Percentiles rank a stretch among this genome's conserved stretches.
These are phyloP conservation scores for Scheffersomyces spartinae DNA, from an alignment of 805 yeast genomes.

Conservation along the genomic window DNA sequence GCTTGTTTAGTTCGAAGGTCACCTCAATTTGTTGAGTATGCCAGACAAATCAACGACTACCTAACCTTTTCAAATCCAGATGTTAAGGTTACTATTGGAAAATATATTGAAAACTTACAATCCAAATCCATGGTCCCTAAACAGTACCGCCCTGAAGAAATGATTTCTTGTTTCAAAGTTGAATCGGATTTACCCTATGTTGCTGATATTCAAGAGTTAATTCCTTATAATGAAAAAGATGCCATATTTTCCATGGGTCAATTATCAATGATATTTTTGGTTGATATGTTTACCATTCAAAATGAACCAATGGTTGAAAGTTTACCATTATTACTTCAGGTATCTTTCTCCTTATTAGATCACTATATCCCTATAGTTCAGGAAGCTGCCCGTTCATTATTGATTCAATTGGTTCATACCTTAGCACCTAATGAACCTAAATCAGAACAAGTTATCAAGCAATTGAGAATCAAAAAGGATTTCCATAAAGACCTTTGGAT, in stretches of 20 bases:
- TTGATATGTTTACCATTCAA: conserved; percentile 63
- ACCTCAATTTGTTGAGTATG: conserved; percentile 62
- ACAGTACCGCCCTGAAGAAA: conserved; percentile 9
- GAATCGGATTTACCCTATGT: conserved; percentile 51
- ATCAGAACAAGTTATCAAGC: conserved; percentile 43
- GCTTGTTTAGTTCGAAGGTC: conserved; percentile 62
- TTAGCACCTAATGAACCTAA: conserved; percentile 44
- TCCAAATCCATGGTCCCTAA: conserved; percentile 89
- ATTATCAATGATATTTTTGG: conserved; percentile 71
- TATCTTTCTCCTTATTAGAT: conserved; percentile 70
- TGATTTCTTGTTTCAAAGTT: conserved; percentile 14
- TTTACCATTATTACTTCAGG: conserved; percentile 67
- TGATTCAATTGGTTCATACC: conserved; percentile 62
- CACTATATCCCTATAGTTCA: conserved; percentile 79
- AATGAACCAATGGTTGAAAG: conserved; percentile 48
- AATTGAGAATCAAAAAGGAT: conserved; percentile 40
- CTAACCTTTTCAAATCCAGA: conserved; percentile 46
- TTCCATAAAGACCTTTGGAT: conserved; percentile 47
- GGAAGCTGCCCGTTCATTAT: conserved; percentile 69
- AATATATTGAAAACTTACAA: conserved; percentile 56
- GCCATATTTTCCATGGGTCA: conserved; percentile 83
- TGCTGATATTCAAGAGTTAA: conserved; percentile 54
- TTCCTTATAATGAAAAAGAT: conserved; percentile 44
- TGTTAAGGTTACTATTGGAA: conserved; percentile 39
- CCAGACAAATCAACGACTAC: conserved; percentile 74